Conservation (phyloP, 805 yeast species). For the Tetrapisispora namnaoensis region DNA sequence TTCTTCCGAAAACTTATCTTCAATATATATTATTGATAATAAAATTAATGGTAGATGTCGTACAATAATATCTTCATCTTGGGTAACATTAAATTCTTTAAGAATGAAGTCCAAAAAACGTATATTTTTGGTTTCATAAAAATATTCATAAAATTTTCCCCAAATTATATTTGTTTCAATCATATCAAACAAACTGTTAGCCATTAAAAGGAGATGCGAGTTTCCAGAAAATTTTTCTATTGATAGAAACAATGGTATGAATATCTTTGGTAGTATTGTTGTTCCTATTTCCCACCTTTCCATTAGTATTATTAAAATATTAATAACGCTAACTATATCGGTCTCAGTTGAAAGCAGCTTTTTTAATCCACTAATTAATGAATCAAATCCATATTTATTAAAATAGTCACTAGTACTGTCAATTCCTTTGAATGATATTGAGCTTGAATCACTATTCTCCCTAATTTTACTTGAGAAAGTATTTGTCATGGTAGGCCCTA, state of each 20-base stretch:
- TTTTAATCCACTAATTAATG: conserved; percentile 45
- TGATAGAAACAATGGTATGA: conserved; percentile 52
- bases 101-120: conserved; percentile 51
- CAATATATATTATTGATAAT: conserved; percentile 34
- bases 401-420: conserved; percentile 40
- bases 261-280: conserved; percentile 55
- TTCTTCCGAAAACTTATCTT: conserved; percentile 3
- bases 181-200: conserved; percentile 70
- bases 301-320: conserved; percentile 62
- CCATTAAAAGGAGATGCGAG: conserved; percentile 41
- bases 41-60: conserved; percentile 68
- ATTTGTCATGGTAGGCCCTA: conserved; percentile 48
- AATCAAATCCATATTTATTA: conserved; percentile 41
- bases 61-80: conserved; percentile 78
- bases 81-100: conserved; percentile 51
- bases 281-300: conserved; percentile 95
- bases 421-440: background rate
- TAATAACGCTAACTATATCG: conserved; percentile 40
- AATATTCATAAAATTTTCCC: conserved; percentile 42
- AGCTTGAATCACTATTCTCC: conserved; percentile 25
- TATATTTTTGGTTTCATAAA: conserved; percentile 28
- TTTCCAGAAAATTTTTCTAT: conserved; percentile 30
- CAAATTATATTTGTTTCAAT: conserved; percentile 77
- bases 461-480: background rate
- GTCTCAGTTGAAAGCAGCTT: conserved; percentile 33